Evolutionary conservation across 2,329 filamentous ascomycete species (phyloP).

Genomic region (Cladosporium oxysporum): DNA sequence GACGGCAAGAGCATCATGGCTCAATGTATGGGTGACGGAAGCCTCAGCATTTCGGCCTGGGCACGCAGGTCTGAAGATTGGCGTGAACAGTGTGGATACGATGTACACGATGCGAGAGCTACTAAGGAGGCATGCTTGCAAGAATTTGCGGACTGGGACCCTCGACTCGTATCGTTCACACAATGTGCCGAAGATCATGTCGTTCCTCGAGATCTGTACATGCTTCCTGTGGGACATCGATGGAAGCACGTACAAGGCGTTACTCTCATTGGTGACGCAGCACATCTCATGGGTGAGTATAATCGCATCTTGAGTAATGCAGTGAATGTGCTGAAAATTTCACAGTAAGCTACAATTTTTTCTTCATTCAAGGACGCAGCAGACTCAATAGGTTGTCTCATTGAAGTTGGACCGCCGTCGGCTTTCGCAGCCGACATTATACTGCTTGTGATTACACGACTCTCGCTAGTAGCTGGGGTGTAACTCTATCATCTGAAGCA

Average conservation of each 20-base stretch:
- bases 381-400: not conserved
- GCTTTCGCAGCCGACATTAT: not conserved
- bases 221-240: constrained; percentile 42
- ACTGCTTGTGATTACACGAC: not conserved
- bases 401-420: not conserved
- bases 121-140: constrained; percentile 28
- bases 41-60: constrained; percentile 35
- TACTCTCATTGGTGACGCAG: constrained; percentile 46
- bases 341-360: constrained; percentile 31
- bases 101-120: constrained; percentile 28
- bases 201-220: constrained; percentile 38
- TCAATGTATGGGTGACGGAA: constrained; percentile 40
- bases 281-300: constrained; percentile 39
- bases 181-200: constrained; percentile 30
- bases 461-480: not conserved
- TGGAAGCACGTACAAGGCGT: constrained; percentile 42
- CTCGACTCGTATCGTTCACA: constrained; percentile 32
- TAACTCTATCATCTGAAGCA: not conserved
- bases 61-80: constrained; percentile 31
- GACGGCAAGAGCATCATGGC: constrained; percentile 34
- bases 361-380: not conserved
- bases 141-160: constrained; percentile 37
- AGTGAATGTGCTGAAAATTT: constrained; percentile 24
- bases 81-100: constrained; percentile 27
- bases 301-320: not conserved